These are phyloP conservation scores for Leucosporidium scottii DNA, from an alignment of 768 basidiomycete genomes.

Conservation along the genomic window DNA sequence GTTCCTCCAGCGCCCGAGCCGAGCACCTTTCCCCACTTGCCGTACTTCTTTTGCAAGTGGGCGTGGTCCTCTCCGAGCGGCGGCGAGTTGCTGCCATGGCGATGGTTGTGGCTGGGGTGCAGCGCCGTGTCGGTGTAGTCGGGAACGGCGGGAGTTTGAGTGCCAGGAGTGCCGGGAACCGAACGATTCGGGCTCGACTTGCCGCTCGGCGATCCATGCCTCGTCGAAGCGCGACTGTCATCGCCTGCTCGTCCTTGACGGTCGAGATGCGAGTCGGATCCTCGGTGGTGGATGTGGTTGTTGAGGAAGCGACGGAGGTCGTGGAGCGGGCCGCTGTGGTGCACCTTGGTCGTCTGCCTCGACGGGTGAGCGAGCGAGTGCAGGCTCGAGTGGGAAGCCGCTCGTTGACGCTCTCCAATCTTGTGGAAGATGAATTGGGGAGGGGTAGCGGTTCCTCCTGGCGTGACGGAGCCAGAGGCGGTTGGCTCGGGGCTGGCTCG, in stretches of 20 bases:
- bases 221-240: background rate
- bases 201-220: constrained; percentile 9
- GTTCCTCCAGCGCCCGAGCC: constrained; percentile 98
- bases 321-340: constrained; percentile 65
- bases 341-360: constrained; percentile 42
- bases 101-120: constrained; percentile 41
- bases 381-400: constrained; percentile 32
- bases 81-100: constrained; percentile 50
- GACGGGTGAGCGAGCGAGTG: constrained; percentile 38
- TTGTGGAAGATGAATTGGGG: constrained; percentile 38
- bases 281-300: constrained; percentile 57
- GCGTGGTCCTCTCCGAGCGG: constrained; percentile 77
- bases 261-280: constrained; percentile 23
- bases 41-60: constrained; percentile 96
- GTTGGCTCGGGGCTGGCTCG: background rate
- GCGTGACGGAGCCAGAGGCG: constrained; percentile 17
- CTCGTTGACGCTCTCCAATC: constrained; percentile 29
- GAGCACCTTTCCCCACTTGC: constrained; percentile 93
- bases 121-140: constrained; percentile 38
- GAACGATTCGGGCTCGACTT: constrained; percentile 20
- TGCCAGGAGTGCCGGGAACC: constrained; percentile 28
- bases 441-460: constrained; percentile 33
- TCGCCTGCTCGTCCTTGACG: constrained; percentile 12
- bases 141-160: constrained; percentile 38
- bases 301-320: constrained; percentile 94